Conservation (phyloP, 345 rosid genomes). For the Syzygium grande region DNA sequence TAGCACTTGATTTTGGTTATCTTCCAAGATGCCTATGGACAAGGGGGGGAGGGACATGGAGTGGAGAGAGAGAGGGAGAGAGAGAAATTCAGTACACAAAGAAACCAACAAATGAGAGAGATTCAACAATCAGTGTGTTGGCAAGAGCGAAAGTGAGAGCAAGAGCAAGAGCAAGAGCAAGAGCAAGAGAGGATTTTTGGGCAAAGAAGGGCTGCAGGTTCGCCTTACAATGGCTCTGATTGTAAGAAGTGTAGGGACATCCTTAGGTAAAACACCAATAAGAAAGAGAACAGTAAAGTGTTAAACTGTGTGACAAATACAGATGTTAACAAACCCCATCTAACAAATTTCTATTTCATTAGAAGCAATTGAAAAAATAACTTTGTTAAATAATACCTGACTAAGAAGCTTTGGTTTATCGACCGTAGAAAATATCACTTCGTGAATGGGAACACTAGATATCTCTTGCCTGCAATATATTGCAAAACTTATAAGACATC, state of each 20-base stretch:
- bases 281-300: neutral
- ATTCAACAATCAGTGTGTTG: neutral
- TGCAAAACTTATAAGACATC: neutral
- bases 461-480: conserved; percentile 39
- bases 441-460: conserved; percentile 34
- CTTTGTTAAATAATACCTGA: conserved; percentile 32
- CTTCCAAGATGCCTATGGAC: neutral
- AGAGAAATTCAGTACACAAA: neutral
- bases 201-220: neutral
- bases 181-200: neutral
- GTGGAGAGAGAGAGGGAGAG: neutral
- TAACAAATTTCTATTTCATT: neutral
- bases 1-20: neutral
- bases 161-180: neutral
- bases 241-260: neutral
- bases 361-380: neutral
- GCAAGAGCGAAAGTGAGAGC: neutral
- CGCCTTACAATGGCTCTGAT: neutral
- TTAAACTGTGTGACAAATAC: neutral
- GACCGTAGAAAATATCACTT: conserved; percentile 60
- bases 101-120: neutral
- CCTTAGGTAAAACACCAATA: neutral
- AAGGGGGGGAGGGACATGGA: neutral
- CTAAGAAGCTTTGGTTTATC: conserved; percentile 78
- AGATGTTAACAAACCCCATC: neutral